Conservation (phyloP, 2,329 filamentous ascomycete genomes). For the Trematosphaeria pertusa region DNA sequence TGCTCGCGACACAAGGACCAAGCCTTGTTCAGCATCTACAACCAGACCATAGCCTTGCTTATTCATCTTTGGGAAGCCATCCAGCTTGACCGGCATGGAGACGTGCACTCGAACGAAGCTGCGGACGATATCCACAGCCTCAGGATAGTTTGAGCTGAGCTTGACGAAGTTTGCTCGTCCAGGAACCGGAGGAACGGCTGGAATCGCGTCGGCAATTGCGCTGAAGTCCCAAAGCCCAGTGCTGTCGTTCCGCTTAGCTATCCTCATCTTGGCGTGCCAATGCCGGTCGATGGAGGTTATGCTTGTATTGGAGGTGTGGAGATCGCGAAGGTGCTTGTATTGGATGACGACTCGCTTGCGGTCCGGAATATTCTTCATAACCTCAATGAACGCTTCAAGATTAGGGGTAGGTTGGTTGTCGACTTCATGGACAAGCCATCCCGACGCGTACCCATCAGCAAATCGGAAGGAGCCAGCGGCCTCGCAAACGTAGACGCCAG, state of each 20-base stretch:
- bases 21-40: slow-evolving; percentile 94
- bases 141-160: slow-evolving; percentile 84
- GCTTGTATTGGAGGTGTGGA: slow-evolving; percentile 92
- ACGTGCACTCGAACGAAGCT: slow-evolving; percentile 95
- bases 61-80: slow-evolving; percentile 94
- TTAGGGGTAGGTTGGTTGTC: slow-evolving; percentile 92
- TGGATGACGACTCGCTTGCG: slow-evolving; percentile 86
- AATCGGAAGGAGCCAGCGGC: slow-evolving; percentile 94
- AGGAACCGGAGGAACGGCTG: slow-evolving; percentile 73
- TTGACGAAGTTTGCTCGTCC: slow-evolving; percentile 90
- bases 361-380: slow-evolving; percentile 85
- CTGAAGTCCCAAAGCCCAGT: slow-evolving; percentile 95
- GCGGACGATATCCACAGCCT: slow-evolving; percentile 89
- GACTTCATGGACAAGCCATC: slow-evolving; percentile 91
- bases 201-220: slow-evolving; percentile 81
- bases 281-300: slow-evolving; percentile 94
- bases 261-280: slow-evolving; percentile 93
- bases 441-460: slow-evolving; percentile 82
- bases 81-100: slow-evolving; percentile 92
- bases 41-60: slow-evolving; percentile 96
- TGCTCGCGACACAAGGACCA: slow-evolving; percentile 92
- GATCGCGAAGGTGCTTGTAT: slow-evolving; percentile 92
- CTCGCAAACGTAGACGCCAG: slow-evolving; percentile 92
- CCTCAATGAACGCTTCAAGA: slow-evolving; percentile 85
- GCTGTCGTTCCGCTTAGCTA: slow-evolving; percentile 87